Evolutionary conservation across 148 eudicot genomes (phyloP).

Genomic region (Rhododendron ovatum): DNA sequence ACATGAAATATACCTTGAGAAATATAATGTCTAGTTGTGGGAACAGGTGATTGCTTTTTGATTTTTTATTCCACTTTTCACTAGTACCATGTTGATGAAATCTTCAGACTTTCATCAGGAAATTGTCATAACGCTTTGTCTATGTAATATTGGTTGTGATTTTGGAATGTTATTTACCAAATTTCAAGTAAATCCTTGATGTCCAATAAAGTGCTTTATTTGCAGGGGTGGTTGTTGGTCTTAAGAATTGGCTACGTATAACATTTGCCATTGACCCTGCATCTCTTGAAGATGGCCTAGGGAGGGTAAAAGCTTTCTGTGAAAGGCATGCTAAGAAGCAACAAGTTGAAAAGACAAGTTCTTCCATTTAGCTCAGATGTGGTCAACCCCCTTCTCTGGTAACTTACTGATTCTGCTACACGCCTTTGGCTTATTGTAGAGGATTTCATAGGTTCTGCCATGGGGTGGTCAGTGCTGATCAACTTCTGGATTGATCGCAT

Average conservation of each 20-base stretch:
- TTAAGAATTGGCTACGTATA: conserved; percentile 47
- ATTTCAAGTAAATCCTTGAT: not conserved
- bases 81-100: not conserved
- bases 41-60: not conserved
- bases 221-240: conserved; percentile 41
- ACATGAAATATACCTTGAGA: not conserved
- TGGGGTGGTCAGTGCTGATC: conserved; percentile 2
- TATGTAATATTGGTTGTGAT: not conserved
- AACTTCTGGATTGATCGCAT: conserved; percentile 9
- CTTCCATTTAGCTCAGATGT: not conserved
- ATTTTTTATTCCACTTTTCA: not conserved
- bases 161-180: not conserved
- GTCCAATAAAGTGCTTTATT: not conserved
- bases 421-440: not conserved
- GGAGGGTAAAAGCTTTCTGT: conserved; percentile 38
- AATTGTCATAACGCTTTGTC: not conserved
- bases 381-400: not conserved
- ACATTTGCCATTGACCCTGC: conserved; percentile 39
- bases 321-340: conserved; percentile 28
- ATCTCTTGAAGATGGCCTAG: conserved; percentile 36
- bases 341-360: not conserved
- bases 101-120: not conserved
- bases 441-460: not conserved
- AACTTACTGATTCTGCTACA: not conserved
- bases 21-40: not conserved